Percentiles rank a stretch among this genome's conserved stretches.
Conservation (phyloP, 2,329 filamentous ascomycete species). For the Trichoderma arundinaceum region DNA sequence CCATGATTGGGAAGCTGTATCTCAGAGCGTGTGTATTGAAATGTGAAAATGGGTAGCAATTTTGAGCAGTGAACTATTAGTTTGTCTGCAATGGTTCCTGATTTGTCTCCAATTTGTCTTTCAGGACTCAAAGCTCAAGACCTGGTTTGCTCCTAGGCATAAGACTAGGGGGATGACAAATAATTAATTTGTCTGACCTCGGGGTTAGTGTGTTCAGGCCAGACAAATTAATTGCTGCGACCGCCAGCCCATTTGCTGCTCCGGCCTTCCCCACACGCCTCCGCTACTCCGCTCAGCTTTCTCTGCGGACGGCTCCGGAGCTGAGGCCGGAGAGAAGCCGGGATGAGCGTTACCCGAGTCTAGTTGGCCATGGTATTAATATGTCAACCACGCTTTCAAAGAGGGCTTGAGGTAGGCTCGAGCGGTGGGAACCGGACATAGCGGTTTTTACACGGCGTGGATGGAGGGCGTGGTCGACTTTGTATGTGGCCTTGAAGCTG, state of each 20-base stretch:
- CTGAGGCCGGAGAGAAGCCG: constrained; percentile 11
- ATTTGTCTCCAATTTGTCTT: constrained; percentile 18
- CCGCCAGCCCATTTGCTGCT: not conserved
- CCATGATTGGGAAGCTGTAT: not conserved
- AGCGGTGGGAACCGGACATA: constrained; percentile 7
- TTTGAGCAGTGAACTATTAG: not conserved
- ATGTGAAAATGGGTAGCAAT: not conserved
- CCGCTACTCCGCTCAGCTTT: constrained; percentile 10
- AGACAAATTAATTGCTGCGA: constrained; percentile 28
- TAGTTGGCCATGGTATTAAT: not conserved
- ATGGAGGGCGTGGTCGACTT: too few relatives aligned
- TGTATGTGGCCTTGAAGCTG: too few relatives aligned
- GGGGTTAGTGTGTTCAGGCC: too few relatives aligned
- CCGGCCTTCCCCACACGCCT: not conserved
- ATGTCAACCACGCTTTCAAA: not conserved
- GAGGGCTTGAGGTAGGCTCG: not conserved
- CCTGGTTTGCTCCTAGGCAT: not conserved
- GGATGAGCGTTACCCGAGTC: not conserved
- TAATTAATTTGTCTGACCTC: constrained; percentile 2
- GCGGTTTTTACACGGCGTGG: constrained; percentile 10
- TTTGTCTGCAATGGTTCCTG: constrained; percentile 11
- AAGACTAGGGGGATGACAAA: constrained; percentile 15
- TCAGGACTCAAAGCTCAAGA: not conserved
- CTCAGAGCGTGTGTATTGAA: not conserved
- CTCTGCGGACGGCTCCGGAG: not conserved